Base-by-base conservation (phyloP, 1,139 yeast species). In the Kodamaea arcana region DNA sequence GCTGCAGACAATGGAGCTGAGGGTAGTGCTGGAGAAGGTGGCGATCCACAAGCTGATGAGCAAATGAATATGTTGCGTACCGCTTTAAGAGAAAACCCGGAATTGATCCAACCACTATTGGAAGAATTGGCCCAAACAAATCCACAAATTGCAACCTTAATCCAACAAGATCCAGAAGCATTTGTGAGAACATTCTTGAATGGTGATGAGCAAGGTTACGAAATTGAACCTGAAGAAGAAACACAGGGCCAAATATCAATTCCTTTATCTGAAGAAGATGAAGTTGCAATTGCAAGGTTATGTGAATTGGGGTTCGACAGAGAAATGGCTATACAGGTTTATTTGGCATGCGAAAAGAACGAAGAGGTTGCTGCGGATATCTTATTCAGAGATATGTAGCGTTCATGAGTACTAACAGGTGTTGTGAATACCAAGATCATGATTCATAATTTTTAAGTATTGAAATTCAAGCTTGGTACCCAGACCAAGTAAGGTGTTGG, bases 311-410 rank as follows among this genome's bases (percentile, higher is more conserved):
- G 99, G 0, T 92, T 92, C 54, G 95, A 86, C 46, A 77, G 95
- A 48, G 75, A 81, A 50, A 67, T 84, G 43, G 98, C 85, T 33
- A 78, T 90, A 42, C 97, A 90, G 65, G 95, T 94, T 24, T 94
- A 87, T 65, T 82, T 94, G 74, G 98, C 97, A 30, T 92, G 98
- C 61, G 98, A 94, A 55, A 92, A 90, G 68, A 88, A 92, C 62
- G 98, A 92, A 65, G 97, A 92, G 67, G 76, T 87, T 51, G 88
- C 98, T 30, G 98, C 97, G 27, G 94, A 92, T 63, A 78, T 87
- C 54, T 71, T 92, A 51, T 85, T 83, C 56, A 74, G 80, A 54
- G 74, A 68, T 58, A 60, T 61, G 62, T 66, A n/a, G n/a, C n/a
- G n/a, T n/a, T n/a, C n/a, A n/a, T n/a, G n/a, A n/a, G n/a, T n/a